Evolutionary conservation across 2,329 filamentous ascomycete genomes (phyloP), one percentile per base, ranked within the genome.

Genomic region (Paramyrothecium roridum): DNA sequence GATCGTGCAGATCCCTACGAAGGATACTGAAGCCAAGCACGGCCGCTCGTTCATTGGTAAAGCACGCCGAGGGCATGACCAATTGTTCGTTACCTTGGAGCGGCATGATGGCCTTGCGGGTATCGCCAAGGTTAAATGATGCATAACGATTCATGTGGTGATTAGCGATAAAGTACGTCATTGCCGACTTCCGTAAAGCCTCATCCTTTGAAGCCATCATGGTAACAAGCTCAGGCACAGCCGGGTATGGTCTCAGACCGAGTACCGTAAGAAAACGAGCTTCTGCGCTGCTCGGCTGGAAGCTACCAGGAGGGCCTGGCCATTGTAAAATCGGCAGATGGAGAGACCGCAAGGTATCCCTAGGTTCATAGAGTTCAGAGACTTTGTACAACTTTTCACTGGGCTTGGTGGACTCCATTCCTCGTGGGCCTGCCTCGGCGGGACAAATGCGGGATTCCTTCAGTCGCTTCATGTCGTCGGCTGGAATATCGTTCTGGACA

Each of bases 401-500:
- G 47, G 77, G 77, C 59, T 80, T 74, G 3, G 77, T 79, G 2
- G 77, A 70, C 61, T 88, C 84, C 61, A 82, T 70, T 47, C 81
- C 81, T 55, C 72, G 69, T 0, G 82, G 78, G 1, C 83, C 83
- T 50, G 78, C 78, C 69, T 96, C 91, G 3, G 89, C 89, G 11
- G 91, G 91, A 65, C 93, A 93, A 47, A 98, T 91, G 12, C 85
- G 85, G 0, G 91, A 91, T 50, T 87, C 82, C 54, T 83, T 88
- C 22, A 99, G 80, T 65, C 88, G 90, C 60, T 84, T 86, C 54
- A 97, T 82, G 68, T 99, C 95, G 51, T 87, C 87, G 11, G 76
- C 72, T 0, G 95, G 95, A 57, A 99, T 97, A 63, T 99, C 95
- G 52, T 90, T 84, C 57, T 85, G 86, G 26, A 99, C 95, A 10